Percentiles rank a stretch among this genome's conserved stretches.
Evolutionary conservation across 805 yeast species (phyloP).

Genomic region (Myxozyma neotropica): DNA sequence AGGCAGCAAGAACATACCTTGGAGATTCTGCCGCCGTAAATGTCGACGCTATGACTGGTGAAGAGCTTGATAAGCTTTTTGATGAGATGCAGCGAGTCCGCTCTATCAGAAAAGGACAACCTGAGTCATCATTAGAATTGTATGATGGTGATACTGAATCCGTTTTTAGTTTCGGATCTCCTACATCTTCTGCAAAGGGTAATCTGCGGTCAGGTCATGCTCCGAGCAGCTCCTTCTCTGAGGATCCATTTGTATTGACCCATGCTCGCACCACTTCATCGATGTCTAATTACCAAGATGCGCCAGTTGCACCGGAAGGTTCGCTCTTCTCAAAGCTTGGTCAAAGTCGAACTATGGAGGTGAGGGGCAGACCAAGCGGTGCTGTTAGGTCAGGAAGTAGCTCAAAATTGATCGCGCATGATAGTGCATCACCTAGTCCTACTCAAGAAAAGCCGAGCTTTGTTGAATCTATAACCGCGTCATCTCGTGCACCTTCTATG

Average conservation of each 20-base stretch:
- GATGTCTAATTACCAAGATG: not conserved
- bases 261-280: constrained; percentile 1
- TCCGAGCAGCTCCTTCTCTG: not conserved
- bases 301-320: not conserved
- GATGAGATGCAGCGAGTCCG: constrained; percentile 31
- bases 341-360: constrained; percentile 2
- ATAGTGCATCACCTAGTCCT: constrained; percentile 9
- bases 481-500: constrained; percentile 1
- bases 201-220: not conserved
- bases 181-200: constrained; percentile 1
- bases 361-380: not conserved
- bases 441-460: not conserved
- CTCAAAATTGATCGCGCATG: not conserved
- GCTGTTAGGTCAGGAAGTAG: not conserved
- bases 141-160: constrained; percentile 28
- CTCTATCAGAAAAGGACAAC: constrained; percentile 19
- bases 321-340: constrained; percentile 7
- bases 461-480: not conserved
- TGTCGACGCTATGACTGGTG: constrained; percentile 24
- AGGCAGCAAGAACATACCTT: constrained; percentile 21
- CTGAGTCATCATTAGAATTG: constrained; percentile 13
- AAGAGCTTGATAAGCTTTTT: constrained; percentile 29
- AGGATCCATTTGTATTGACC: not conserved
- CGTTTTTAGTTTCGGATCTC: constrained; percentile 8
- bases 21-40: constrained; percentile 24